These are phyloP conservation scores for Diutina catenulata DNA, from an alignment of 1,139 yeast species.

Conservation along the genomic window DNA sequence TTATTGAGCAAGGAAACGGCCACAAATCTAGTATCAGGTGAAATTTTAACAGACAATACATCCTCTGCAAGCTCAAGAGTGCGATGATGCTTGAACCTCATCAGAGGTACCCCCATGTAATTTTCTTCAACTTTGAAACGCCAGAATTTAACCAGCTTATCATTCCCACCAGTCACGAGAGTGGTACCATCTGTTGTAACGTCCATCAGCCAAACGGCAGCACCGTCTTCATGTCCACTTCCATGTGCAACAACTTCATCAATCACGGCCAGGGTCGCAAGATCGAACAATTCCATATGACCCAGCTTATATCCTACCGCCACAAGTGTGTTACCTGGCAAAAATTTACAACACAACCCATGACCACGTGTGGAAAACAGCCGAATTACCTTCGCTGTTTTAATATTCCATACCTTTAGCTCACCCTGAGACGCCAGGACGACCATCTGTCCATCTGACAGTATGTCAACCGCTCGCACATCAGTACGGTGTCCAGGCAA, in stretches of 20 bases:
- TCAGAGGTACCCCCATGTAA: conserved; percentile 55
- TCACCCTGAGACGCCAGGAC: conserved; percentile 90
- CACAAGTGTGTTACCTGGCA: conserved; percentile 85
- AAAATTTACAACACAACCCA: conserved; percentile 66
- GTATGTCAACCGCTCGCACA: conserved; percentile 70
- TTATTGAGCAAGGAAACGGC: conserved; percentile 84
- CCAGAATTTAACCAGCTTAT: conserved; percentile 86
- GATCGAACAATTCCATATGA: conserved; percentile 68
- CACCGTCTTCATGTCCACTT: conserved; percentile 27
- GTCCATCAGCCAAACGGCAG: conserved; percentile 89
- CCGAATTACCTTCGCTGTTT: conserved; percentile 64
- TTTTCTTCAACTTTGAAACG: conserved; percentile 59
- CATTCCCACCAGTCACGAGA: conserved; percentile 89
- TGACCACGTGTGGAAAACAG: conserved; percentile 70
- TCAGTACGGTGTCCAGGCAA: conserved; percentile 84
- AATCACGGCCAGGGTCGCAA: not conserved
- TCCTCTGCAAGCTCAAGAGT: conserved; percentile 83
- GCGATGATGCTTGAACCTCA: conserved; percentile 61
- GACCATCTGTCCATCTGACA: conserved; percentile 66
- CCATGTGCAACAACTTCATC: conserved; percentile 6
- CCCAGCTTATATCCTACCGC: conserved; percentile 91
- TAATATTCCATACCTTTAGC: conserved; percentile 79
- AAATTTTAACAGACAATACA: conserved; percentile 66
- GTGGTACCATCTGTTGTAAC: conserved; percentile 77
- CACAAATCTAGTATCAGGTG: conserved; percentile 66